These are phyloP conservation scores for Bathelium albidoporum DNA, from an alignment of 495 filamentous ascomycete species.

Conservation along the genomic window DNA sequence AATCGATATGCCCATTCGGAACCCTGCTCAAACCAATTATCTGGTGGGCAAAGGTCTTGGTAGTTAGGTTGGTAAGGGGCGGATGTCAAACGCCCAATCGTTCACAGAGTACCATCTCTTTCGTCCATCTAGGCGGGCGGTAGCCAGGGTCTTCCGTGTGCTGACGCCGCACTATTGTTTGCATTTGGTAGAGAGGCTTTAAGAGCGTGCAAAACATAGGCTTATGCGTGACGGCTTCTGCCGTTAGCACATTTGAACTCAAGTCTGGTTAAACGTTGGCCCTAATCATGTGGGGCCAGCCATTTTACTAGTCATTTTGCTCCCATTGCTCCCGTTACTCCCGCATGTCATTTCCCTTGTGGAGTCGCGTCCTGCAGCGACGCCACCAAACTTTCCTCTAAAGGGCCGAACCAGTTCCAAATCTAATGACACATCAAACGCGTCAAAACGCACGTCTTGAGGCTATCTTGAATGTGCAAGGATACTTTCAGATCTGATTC, in stretches of 20 bases:
- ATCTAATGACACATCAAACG: not conserved
- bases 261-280: not conserved
- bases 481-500: not conserved
- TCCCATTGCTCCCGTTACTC: not conserved
- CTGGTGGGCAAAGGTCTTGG: not conserved
- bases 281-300: not conserved
- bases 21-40: not conserved
- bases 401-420: not conserved
- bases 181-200: not conserved
- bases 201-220: not conserved
- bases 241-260: not conserved
- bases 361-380: not conserved
- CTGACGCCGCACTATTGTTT: not conserved
- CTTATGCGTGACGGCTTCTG: not conserved
- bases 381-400: not conserved
- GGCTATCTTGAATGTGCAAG: not conserved
- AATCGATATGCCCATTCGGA: not conserved
- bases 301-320: too few relatives aligned
- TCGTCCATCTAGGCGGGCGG: not conserved
- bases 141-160: not conserved
- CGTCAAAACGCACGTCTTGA: not conserved
- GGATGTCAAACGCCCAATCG: not conserved
- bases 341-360: not conserved
- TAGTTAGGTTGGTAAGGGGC: not conserved
- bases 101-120: not conserved